A percentile compares a stretch with the other conserved stretches of the same genome.
phyloP scores from a whole-genome alignment of 2,329 filamentous ascomycete genomes.

The Calonectria hawksworthii region DNA sequence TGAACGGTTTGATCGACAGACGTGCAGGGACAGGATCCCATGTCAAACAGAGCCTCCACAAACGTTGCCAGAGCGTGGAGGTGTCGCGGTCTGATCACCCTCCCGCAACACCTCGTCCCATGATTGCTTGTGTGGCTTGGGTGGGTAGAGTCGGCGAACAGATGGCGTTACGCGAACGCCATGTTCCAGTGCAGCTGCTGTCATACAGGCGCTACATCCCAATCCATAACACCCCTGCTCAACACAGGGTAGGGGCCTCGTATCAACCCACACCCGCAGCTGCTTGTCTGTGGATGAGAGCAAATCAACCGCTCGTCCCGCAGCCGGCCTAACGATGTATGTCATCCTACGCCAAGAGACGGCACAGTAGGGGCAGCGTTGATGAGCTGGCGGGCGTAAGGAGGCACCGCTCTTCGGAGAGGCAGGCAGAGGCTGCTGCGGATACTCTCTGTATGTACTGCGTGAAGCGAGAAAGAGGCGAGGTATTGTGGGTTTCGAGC shows the following conservation, averaged over 20 bases:
- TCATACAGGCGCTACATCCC: slow-evolving; percentile 5
- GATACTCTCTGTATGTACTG: background rate
- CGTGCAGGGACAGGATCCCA: slow-evolving; percentile 20
- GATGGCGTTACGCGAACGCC: slow-evolving; percentile 18
- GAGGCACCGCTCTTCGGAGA: background rate
- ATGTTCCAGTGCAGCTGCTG: slow-evolving; percentile 26
- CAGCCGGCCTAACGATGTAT: background rate
- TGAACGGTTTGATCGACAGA: slow-evolving; percentile 27
- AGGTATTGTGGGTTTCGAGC: background rate
- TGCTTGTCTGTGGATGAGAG: background rate
- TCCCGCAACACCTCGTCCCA: background rate
- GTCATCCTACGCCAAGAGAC: slow-evolving; percentile 16
- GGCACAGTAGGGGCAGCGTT: slow-evolving; percentile 6
- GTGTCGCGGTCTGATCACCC: slow-evolving; percentile 9
- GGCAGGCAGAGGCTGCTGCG: background rate
- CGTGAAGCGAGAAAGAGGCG: background rate
- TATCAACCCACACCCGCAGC: slow-evolving; percentile 15
- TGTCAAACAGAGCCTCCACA: slow-evolving; percentile 22
- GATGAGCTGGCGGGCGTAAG: background rate
- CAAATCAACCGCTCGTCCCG: background rate
- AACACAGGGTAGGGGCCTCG: background rate
- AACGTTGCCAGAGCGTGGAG: background rate
- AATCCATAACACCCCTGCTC: slow-evolving; percentile 8
- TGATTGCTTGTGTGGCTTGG: background rate
- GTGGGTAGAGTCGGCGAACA: background rate